Base-by-base conservation (phyloP, 2,329 filamentous ascomycete species). In the Decorospora gaudefroyi region DNA sequence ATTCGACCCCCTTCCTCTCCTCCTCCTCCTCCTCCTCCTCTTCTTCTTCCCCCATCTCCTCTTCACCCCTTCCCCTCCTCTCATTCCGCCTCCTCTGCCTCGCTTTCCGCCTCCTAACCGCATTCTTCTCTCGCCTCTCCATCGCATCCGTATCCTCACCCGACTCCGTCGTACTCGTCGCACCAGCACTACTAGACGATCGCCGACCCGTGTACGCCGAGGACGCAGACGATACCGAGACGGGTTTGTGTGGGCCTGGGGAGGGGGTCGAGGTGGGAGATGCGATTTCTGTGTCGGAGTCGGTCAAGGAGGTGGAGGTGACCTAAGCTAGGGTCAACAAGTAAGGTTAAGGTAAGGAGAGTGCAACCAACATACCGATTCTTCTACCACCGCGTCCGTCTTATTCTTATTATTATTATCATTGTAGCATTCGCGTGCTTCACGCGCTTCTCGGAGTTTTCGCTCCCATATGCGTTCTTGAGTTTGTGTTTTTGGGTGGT, bases 91-190 rank as follows among this genome's bases (percentile, higher is more conserved):
- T 29, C 25, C 37, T 23, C 19, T 30, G 18, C 6, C 17, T 23
- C 6, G 25, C 31, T 22, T 36, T 42, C 15, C 5, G 32, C 19
- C 40, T 11, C 4, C 40, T 12, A 6, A 42, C 2, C 10, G 32
- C 32, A 4, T 42, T 42, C 15, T 12, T 37, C 15, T 42, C 40
- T n/a, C 26, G 32, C 10, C 32, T 18, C 26, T 42, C 40, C 9
- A 42, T 36, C n/a, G 30, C 26, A 22, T 42, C 40, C 4, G 23
- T 42, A 11, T 30, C 40, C 22, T 42, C 40, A 13, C 29, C 40
- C 25, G 34, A 27, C 32, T 42, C 25, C 30, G 21, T 11, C 6
- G 12, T 19, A 42, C 30, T n/a, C 36, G 32, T 29, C 4, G 10
- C 10, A 26, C 16, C 13, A 18, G 16, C 12, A 11, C n/a, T 8